These are phyloP conservation scores for Diversispora epigaea DNA, from an alignment of 192 early-diverging fungal species.

Conservation along the genomic window DNA sequence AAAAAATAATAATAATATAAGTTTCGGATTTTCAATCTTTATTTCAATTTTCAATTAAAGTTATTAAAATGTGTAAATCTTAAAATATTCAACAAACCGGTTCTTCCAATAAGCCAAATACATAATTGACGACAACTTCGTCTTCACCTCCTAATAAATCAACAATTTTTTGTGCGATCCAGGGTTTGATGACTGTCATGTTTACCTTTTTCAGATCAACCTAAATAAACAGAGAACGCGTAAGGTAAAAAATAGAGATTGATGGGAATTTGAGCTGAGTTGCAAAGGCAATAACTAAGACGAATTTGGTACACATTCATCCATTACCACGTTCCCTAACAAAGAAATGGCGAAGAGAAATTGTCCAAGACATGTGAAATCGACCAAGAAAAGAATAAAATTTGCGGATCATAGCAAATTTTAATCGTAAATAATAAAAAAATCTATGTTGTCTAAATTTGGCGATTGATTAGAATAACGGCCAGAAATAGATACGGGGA, in stretches of 20 bases:
- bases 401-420: neutral
- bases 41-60: neutral
- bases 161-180: slow-evolving; percentile 75
- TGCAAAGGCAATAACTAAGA: neutral
- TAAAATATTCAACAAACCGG: slow-evolving; percentile 45
- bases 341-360: slow-evolving; percentile 11
- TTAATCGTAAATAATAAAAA: neutral
- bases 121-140: slow-evolving; percentile 87
- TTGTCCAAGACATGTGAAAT: neutral
- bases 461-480: slow-evolving; percentile 18
- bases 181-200: slow-evolving; percentile 80
- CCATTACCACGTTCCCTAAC: slow-evolving; percentile 16
- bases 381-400: neutral
- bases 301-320: slow-evolving; percentile 12
- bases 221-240: slow-evolving; percentile 40
- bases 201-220: slow-evolving; percentile 89
- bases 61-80: neutral
- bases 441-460: slow-evolving; percentile 10
- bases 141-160: slow-evolving; percentile 89
- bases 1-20: too few species aligned
- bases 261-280: neutral
- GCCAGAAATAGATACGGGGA: neutral
- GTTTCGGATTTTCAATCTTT: too few species aligned
- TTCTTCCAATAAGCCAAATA: slow-evolving; percentile 80
- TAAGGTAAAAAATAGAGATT: neutral